These are phyloP conservation scores for Cyberlindnera euphorbiiphila DNA, from an alignment of 805 yeast genomes.

Conservation along the genomic window DNA sequence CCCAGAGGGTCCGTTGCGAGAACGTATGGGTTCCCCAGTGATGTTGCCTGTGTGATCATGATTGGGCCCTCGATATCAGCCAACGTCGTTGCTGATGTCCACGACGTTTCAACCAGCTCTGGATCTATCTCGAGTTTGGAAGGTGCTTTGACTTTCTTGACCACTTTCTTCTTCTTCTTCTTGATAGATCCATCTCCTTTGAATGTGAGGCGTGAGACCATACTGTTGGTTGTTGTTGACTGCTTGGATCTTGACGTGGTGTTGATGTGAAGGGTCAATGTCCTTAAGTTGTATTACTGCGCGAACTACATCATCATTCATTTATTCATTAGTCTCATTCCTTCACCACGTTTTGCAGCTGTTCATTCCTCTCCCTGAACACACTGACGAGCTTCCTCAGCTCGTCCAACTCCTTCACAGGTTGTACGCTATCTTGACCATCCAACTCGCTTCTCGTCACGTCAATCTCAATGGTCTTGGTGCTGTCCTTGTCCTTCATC, in stretches of 20 bases:
- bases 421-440: constrained; percentile 8
- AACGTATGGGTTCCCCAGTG: background rate
- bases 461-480: constrained; percentile 25
- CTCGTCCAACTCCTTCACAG: constrained; percentile 14
- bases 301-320: no score
- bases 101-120: constrained; percentile 13
- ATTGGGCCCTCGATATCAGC: constrained; percentile 34
- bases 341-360: constrained; percentile 13
- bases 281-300: no score
- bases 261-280: no score
- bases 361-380: constrained; percentile 20
- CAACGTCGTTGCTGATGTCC: constrained; percentile 27
- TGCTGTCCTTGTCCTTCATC: constrained; percentile 24
- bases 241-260: no score
- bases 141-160: constrained; percentile 4
- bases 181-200: constrained; percentile 32
- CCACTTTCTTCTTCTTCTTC: constrained; percentile 15
- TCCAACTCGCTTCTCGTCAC: constrained; percentile 19
- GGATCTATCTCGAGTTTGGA: constrained; percentile 6
- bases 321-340: background rate
- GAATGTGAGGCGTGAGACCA: constrained; percentile 36
- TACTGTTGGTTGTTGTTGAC: no score
- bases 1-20: constrained; percentile 6
- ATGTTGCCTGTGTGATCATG: constrained; percentile 18
- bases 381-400: constrained; percentile 20